Evolutionary conservation across 805 yeast species (phyloP).

Genomic region (Tetrapisispora nanseiensis): DNA sequence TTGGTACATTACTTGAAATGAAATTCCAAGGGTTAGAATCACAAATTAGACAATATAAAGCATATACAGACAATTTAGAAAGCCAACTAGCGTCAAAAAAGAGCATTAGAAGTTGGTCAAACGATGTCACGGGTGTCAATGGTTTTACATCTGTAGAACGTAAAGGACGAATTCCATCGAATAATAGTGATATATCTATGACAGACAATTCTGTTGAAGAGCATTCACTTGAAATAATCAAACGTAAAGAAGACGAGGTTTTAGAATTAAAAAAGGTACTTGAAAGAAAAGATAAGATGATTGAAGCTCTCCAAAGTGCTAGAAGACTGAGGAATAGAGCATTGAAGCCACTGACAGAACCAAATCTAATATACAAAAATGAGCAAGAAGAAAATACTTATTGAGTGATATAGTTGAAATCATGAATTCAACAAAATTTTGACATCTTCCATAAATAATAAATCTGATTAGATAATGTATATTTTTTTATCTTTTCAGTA

Average conservation of each 20-base stretch:
- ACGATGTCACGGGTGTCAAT: neutral
- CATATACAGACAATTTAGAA: constrained; percentile 16
- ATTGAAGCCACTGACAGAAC: constrained; percentile 10
- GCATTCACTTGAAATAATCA: neutral
- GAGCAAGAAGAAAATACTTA: neutral
- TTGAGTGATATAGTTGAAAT: no score
- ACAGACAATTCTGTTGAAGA: neutral
- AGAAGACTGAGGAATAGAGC: constrained; percentile 44
- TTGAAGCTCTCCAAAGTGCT: constrained; percentile 61
- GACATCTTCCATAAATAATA: no score
- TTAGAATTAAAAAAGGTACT: constrained; percentile 50
- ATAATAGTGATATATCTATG: neutral
- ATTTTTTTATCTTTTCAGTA: neutral
- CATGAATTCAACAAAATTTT: no score
- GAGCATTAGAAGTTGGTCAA: constrained; percentile 10
- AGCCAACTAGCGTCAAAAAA: constrained; percentile 6
- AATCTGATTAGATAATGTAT: no score
- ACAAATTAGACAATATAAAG: constrained; percentile 25
- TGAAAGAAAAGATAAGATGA: constrained; percentile 68
- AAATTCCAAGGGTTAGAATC: constrained; percentile 22
- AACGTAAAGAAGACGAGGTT: constrained; percentile 49
- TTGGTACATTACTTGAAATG: constrained; percentile 27
- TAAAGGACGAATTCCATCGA: constrained; percentile 1
- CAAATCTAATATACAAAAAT: neutral
- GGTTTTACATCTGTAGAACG: neutral